Base-by-base conservation (phyloP, 2,329 filamentous ascomycete genomes). In the Alternaria gansuensis region DNA sequence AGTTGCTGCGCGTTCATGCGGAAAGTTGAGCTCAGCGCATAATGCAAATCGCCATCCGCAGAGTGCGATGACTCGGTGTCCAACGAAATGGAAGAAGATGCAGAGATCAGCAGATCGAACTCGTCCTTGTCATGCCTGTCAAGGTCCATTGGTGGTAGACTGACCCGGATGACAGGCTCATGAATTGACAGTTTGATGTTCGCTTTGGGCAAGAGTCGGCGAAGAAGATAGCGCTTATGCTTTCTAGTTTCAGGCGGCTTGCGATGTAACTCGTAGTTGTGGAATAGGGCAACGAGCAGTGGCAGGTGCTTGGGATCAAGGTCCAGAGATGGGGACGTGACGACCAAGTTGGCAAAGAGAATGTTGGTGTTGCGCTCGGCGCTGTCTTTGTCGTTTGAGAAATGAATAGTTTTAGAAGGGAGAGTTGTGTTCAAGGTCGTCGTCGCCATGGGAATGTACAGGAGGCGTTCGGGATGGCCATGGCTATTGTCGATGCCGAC, bases 21-120 rank as follows among this genome's bases (percentile, higher is more conserved):
- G 74, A 96, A 88, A 3, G 91, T 90, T 0, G 93, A 92, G 13
- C 88, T 88, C 1, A 99, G 81, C 5, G 91, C 92, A 77, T 99
- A 99, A 73, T 97, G 91, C 3, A 93, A 81, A 33, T 96, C 90
- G 57, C 91, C 91, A 34, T 92, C 87, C 0, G 90, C 83, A 3
- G 92, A 95, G 78, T 99, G 95, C n/a, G 93, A 97, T 0, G 95
- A 97, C 73, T 99, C 95, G 46, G 96, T 85, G 70, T 99, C 95
- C 23, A 98, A 81, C 0, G 94, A 96, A 36, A 98, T 87, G 0
- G 94, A 97, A 0, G 96, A 98, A 10, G 97, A 92, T 2, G 93
- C 95, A 1, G 92, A 97, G 46, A 99, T 97, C 43, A 99, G 90
- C 29, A 99, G 84, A 73, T 99, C 95, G 67, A 95, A 98, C 65